Base-by-base conservation (phyloP, 768 basidiomycete genomes). In the Sistotremastrum niveocremeum region DNA sequence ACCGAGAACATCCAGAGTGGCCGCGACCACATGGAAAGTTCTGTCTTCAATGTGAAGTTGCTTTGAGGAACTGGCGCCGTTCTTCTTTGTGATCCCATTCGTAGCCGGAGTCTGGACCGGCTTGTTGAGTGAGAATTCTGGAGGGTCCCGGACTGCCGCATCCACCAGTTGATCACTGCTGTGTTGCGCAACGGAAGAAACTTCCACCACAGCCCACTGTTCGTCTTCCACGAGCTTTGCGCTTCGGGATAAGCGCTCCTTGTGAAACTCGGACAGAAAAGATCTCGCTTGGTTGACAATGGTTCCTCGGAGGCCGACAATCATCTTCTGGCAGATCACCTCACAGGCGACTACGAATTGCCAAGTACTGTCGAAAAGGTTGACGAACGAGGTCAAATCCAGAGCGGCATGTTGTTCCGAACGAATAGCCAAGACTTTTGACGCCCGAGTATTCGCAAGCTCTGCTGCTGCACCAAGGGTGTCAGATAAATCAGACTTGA, bases 221-320 rank as follows among this genome's bases (percentile, higher is more conserved):
- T 99, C 95, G 53, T 97, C 90, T 60, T 98, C 91, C 6, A 99
- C 94, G 30, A 88, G 65, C 59, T 84, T 88, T 30, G 94, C 93
- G 3, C 83, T 84, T 46, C 72, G 73, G 3, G 80, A 75, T 39
- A 98, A 74, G 43, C 84, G 73, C 7, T 71, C 62, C 53, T 90
- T 81, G 57, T 99, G 95, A 65, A 93, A 97, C 1, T 69, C 63
- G 56, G 84, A 79, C 30, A 99, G 67, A 66, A 93, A 99, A 7
- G 74, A 64, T 64, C 91, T 93, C 5, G 91, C 86, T 81, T 94
- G 93, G 45, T 78, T 71, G 39, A 93, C 79, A 43, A 90, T 74
- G 2, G 78, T 84, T 4, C 91, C 93, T 48, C 95, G 69, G 33
- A 98, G 66, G 5, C 88, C 84, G 46, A 97, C 87, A 48, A 97